Base-by-base conservation (phyloP, 306 rosid genomes). In the Mimosa bimucronata region DNA sequence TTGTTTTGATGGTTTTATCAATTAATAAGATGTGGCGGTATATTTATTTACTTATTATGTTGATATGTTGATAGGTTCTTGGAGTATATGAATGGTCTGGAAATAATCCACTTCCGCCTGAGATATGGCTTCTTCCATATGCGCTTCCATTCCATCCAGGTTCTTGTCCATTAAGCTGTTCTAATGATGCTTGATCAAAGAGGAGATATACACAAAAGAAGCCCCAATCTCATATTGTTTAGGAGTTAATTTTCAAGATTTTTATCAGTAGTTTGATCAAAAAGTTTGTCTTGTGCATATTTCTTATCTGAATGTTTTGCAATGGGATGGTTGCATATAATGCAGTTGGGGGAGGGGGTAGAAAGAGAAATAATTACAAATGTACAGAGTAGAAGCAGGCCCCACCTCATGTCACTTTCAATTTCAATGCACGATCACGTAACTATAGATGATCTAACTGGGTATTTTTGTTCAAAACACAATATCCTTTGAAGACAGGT, bases 71-170 rank as follows among this genome's bases (percentile, higher is more conserved):
- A 71, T 77, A 94, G 98, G 94, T 94, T 50, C 94, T 94, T 80
- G 98, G 98, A 74, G 91, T 86, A 55, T 88, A 78, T 85, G 97
- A 94, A 81, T 94, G 98, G 98, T 91, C 97, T 66, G 98, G 98
- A 84, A 94, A 91, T 81, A 94, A 94, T 90, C 98, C 98, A 57
- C 42, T 94, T 79, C 97, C 98, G 50, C 98, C 98, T 13, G 98
- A 94, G 88, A 90, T 91, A 73, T 94, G 98, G 98, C 92, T 94
- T 79, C 92, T 90, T 84, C 93, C 98, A 0, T 94, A 94, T 86
- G 38, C 66, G 46, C 86, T 94, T 44, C 98, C 98, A 71, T 4
- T 90, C 71, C 97, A 94, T 91, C 98, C 98, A 86, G 98, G 98
- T 91, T 78, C 66, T 42, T 81, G 29, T 76, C 71, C 76, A 71